Conservation (phyloP, 2,329 filamentous ascomycete genomes). For the Akanthomyces dipterigenus region DNA sequence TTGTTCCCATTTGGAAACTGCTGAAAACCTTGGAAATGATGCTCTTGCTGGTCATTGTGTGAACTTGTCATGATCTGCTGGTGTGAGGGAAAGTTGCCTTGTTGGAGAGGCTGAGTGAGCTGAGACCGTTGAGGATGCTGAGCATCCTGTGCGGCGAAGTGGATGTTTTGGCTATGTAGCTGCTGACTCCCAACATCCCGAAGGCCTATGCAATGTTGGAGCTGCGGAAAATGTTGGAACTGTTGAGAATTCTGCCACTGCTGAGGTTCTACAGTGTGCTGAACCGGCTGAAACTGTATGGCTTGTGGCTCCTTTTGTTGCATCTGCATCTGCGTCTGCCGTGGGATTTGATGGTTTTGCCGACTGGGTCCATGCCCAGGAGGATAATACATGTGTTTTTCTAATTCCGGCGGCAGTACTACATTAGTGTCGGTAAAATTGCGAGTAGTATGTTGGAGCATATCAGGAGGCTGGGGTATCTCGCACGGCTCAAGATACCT, state of each 20-base stretch:
- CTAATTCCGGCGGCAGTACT: background rate
- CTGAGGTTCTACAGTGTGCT: background rate
- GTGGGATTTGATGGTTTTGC: background rate
- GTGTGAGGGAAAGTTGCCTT: background rate
- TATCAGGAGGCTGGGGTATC: background rate
- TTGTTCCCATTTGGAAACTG: background rate
- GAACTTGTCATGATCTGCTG: background rate
- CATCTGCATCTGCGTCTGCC: background rate
- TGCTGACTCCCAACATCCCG: background rate
- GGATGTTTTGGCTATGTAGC: background rate
- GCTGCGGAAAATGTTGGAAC: background rate
- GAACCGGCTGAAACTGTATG: background rate
- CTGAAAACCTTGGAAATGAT: background rate
- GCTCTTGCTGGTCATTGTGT: background rate
- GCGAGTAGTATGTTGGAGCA: background rate
- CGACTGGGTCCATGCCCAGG: background rate
- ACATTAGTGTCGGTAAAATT: background rate
- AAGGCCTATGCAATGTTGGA: background rate
- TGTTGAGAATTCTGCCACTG: background rate
- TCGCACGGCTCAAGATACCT: conserved; percentile 2
- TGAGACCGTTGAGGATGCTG: background rate
- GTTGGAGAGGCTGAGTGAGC: background rate
- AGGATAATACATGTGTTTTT: conserved; percentile 4
- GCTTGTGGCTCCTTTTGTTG: background rate
- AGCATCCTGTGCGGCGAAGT: background rate